phyloP scores from a whole-genome alignment of 495 filamentous ascomycete species.

The Melanomma pulvis-pyrius region DNA sequence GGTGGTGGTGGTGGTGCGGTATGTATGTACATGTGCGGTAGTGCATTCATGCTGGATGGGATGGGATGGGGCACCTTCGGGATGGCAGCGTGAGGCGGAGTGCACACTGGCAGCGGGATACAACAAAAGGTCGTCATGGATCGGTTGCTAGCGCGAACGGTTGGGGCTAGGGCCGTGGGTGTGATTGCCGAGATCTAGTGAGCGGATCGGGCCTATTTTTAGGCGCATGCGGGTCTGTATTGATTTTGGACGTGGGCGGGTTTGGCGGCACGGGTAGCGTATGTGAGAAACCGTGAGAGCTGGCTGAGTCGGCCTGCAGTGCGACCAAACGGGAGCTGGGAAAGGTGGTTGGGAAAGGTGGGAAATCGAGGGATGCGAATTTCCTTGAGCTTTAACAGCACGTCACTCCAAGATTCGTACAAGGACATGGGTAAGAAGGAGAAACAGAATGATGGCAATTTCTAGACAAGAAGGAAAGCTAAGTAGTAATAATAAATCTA shows the following conservation, averaged over 20 bases:
- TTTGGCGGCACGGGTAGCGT: no score
- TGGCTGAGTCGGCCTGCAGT: no score
- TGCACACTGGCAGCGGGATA: background rate
- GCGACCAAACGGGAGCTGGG: no score
- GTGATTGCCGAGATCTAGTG: conserved; percentile 8
- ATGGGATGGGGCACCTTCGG: background rate
- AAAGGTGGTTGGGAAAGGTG: no score
- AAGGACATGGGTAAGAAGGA: background rate
- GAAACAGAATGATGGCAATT: background rate
- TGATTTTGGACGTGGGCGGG: background rate
- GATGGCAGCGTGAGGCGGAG: conserved; percentile 4
- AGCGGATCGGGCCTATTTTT: conserved; percentile 7
- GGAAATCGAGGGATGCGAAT: no score
- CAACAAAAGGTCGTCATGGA: background rate
- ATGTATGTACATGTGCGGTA: no score
- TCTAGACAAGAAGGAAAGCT: conserved; percentile 9
- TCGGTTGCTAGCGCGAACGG: no score
- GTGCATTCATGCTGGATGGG: background rate
- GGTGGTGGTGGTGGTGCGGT: background rate
- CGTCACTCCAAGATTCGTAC: no score
- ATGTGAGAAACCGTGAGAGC: no score
- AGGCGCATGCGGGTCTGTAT: background rate
- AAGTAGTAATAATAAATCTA: conserved; percentile 2
- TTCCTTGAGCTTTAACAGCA: no score
- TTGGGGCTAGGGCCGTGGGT: no score